A percentile compares a stretch with the other conserved stretches of the same genome.
phyloP scores from a whole-genome alignment of 345 rosid species.

The Populus pruinosa region DNA sequence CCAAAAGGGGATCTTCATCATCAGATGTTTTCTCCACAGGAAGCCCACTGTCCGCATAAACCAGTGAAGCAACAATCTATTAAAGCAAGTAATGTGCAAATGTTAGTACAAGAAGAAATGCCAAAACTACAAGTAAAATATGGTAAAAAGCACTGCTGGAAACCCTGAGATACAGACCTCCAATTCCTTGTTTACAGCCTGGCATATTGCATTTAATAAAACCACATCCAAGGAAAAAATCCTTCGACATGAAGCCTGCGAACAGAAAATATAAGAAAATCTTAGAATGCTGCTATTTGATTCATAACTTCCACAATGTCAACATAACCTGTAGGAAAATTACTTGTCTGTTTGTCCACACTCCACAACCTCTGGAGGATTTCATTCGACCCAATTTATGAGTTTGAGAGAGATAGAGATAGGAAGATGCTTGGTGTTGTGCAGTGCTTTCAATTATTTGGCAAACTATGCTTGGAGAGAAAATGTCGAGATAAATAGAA shows the following conservation, averaged over 20 bases:
- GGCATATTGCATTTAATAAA: conserved; percentile 59
- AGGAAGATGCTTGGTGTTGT: neutral
- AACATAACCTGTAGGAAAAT: neutral
- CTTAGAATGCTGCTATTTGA: neutral
- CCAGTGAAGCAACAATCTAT: conserved; percentile 70
- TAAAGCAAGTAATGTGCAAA: conserved; percentile 14
- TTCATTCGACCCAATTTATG: neutral
- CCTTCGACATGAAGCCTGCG: conserved; percentile 66
- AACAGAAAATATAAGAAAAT: conserved; percentile 12
- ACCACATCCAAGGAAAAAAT: conserved; percentile 69
- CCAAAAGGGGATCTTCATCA: conserved; percentile 70
- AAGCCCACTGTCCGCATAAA: conserved; percentile 61
- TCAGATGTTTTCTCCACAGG: conserved; percentile 66
- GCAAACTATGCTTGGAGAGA: neutral
- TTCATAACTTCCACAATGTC: neutral
- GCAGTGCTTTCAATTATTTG: neutral
- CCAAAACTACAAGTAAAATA: neutral
- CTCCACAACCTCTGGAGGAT: neutral
- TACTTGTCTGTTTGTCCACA: neutral
- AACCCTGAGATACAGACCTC: conserved; percentile 47
- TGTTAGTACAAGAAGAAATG: neutral
- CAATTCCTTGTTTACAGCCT: conserved; percentile 52
- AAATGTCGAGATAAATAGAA: neutral
- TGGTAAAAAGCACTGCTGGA: neutral
- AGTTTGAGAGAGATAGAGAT: neutral